Base-by-base conservation (phyloP, 192 early-diverging fungal genomes). In the Gamsiella multidivaricata region DNA sequence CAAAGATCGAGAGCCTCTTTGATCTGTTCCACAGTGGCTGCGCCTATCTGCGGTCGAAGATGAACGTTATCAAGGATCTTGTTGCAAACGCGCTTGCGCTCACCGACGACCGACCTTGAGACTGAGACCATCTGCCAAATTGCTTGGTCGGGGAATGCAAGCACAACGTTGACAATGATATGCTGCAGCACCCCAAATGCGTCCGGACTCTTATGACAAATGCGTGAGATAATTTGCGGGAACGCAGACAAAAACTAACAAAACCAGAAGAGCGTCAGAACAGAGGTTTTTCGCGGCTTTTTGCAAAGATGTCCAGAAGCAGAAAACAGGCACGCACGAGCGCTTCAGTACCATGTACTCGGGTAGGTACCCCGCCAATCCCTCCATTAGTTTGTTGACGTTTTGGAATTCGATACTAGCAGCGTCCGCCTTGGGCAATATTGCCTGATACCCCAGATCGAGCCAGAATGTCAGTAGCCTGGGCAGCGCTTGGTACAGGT, bases 81-180 rank as follows among this genome's bases (percentile, higher is more conserved):
- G 26, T 82, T 75, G 69, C 91, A 88, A 36, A 94, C 84, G 39
- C 83, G 67, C 10, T 88, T 80, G 2, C 95, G 88, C 28, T 80
- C 79, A 3, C 81, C 80, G 25, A 88, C 83, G n/a, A 88, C 88
- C 49, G 91, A 92, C 34, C 87, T 81, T 51, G 86, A 84, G 5
- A 94, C 90, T 12, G 91, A 86, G 58, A 94, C 84, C 73, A 97
- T 85, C 70, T 94, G 92, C 95, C 95, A 97, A 46, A 96, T 80
- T 7, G 92, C 86, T 72, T 96, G 95, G 66, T 94, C 89, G 8
- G 95, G 94, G 61, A 91, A 95, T 5, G 82, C 83, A 23, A 81
- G 55, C 33, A 97, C 84, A 8, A 94, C 91, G 8, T 75, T 83
- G 32, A 89, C 69, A 5, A 96, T 82, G 29, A 97, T 92, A 28